Base-by-base conservation (phyloP, 2,329 filamentous ascomycete species). In the Cercospora zeae-maydis region DNA sequence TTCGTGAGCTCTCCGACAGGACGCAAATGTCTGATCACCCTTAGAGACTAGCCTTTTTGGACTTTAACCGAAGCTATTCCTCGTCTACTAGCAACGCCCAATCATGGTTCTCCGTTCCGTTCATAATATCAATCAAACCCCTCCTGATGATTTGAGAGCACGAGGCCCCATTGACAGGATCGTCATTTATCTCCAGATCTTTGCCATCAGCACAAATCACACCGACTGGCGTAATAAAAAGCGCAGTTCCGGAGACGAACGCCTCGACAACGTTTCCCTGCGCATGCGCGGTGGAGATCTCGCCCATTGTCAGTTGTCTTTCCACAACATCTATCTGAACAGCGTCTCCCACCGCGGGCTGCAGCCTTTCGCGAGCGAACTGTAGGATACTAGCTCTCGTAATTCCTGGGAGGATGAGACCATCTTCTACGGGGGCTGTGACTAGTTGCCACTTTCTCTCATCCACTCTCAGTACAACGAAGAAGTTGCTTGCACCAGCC, bases 401-500 rank as follows among this genome's bases (percentile, higher is more conserved):
- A 11, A 96, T 87, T 64, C 92, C 92, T 63, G 92, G 89, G 3
- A 96, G 82, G 67, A 96, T 95, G 63, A 96, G 81, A 72, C 88
- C 86, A 73, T 91, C 90, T 61, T 89, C 89, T 45, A 96, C 78
- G 4, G 90, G 89, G 3, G 92, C 91, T 2, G 92, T 96, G 59
- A 96, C 82, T 31, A 96, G 81, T 80, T 93, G 83, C 31, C 83
- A 74, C 70, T 80, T 83, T 7, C 85, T 86, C 27, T 57, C 58
- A 73, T 81, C 83, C 52, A 82, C 83, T 74, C 81, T 84, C 89
- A 89, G 92, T n/a, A 96, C 80, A 4, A 95, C 81, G 72, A 96
- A 96, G 79, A 96, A 96, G 78, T 96, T 96, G 73, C 86, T 90
- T n/a, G 91, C 92, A 5, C 92, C 92, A 2, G 92, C 92, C 80